Evolutionary conservation across 148 eudicot genomes (phyloP).

Genomic region (Silene latifolia): DNA sequence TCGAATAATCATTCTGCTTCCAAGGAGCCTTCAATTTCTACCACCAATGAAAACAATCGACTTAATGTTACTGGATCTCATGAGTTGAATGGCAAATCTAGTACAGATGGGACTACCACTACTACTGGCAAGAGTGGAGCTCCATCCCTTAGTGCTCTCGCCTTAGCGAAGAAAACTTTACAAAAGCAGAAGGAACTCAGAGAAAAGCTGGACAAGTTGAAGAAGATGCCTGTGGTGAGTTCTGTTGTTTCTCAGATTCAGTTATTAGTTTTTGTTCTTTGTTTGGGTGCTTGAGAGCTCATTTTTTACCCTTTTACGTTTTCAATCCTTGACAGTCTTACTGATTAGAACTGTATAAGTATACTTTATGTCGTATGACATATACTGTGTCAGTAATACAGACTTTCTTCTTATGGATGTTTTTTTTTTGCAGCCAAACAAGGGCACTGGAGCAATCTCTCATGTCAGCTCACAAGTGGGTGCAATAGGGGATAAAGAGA

Average conservation of each 20-base stretch:
- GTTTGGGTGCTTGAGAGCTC: neutral
- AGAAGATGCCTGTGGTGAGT: slow-evolving; percentile 69
- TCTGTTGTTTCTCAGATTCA: slow-evolving; percentile 5
- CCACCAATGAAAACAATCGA: slow-evolving; percentile 98
- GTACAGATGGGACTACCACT: slow-evolving; percentile 91
- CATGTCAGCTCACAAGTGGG: slow-evolving; percentile 31
- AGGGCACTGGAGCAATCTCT: slow-evolving; percentile 36
- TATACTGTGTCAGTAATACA: neutral
- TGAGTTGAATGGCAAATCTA: slow-evolving; percentile 98
- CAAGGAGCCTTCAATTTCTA: slow-evolving; percentile 94
- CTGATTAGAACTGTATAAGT: neutral
- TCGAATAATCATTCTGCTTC: slow-evolving; percentile 47
- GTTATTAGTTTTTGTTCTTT: neutral
- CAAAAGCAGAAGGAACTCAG: slow-evolving; percentile 78
- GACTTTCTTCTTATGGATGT: neutral
- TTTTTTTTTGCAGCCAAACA: slow-evolving; percentile 48
- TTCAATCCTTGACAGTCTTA: neutral
- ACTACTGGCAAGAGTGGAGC: slow-evolving; percentile 71
- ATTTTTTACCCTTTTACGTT: neutral
- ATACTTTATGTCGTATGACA: neutral
- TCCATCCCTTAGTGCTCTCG: slow-evolving; percentile 72
- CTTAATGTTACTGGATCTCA: slow-evolving; percentile 96
- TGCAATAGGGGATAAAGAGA: slow-evolving; percentile 35
- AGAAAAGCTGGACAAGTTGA: slow-evolving; percentile 62
- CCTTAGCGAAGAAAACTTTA: slow-evolving; percentile 74